Evolutionary conservation across 768 basidiomycete species (phyloP).

Genomic region (Dentipellis fragilis): DNA sequence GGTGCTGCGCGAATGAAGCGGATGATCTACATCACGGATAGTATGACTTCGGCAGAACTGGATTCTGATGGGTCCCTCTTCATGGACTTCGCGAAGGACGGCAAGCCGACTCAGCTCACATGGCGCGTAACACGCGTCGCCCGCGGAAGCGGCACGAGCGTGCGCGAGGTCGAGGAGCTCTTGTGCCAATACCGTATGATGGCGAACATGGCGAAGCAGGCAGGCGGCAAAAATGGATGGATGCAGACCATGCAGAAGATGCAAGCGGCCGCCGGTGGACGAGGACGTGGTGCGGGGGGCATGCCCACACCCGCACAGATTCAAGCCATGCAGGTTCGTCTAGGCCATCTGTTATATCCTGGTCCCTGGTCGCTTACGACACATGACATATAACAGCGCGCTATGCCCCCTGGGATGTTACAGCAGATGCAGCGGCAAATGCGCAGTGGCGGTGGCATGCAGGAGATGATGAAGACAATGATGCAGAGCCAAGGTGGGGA

Average conservation of each 20-base stretch:
- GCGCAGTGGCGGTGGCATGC: conserved; percentile 79
- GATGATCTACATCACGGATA: conserved; percentile 98
- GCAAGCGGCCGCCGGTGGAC: conserved; percentile 78
- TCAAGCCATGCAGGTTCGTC: conserved; percentile 78
- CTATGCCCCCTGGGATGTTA: conserved; percentile 92
- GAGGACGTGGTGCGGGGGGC: conserved; percentile 77
- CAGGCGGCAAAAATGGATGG: conserved; percentile 96
- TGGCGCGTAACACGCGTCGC: conserved; percentile 89
- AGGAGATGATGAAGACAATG: conserved; percentile 98
- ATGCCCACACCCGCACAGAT: conserved; percentile 92
- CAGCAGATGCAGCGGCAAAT: conserved; percentile 86
- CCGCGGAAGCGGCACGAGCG: conserved; percentile 85
- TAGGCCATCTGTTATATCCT: neutral
- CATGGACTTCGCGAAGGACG: conserved; percentile 75
- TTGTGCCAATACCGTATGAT: conserved; percentile 97
- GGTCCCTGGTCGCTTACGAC: neutral
- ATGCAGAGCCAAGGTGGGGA: conserved; percentile 92
- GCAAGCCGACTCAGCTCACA: conserved; percentile 78
- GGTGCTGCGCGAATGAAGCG: conserved; percentile 86
- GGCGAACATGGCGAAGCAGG: conserved; percentile 97
- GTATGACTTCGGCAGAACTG: conserved; percentile 88
- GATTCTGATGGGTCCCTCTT: conserved; percentile 93
- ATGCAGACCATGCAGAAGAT: conserved; percentile 87
- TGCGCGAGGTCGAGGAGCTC: conserved; percentile 96
- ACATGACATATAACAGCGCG: conserved; percentile 40